Percentiles rank a stretch among this genome's conserved stretches.
Conservation (phyloP, 129 eudicot species). For the Sambucus nigra region DNA sequence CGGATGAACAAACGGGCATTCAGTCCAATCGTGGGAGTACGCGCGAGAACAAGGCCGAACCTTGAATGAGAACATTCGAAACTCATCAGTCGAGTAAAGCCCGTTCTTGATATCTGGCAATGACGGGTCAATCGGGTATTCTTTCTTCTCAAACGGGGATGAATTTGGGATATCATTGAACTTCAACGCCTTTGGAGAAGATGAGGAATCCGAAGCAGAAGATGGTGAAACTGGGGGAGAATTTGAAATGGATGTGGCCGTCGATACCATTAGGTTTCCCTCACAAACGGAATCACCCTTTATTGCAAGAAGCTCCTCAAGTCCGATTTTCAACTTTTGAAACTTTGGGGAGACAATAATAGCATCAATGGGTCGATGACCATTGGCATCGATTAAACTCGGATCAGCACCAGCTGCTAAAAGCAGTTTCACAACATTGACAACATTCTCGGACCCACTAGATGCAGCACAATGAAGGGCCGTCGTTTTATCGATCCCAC, state of each 20-base stretch:
- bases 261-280: constrained; percentile 17
- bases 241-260: constrained; percentile 17
- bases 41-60: constrained; percentile 82
- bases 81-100: constrained; percentile 71
- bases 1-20: constrained; percentile 89
- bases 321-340: constrained; percentile 30
- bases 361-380: constrained; percentile 50
- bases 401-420: constrained; percentile 60
- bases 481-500: constrained; percentile 59
- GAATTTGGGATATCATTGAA: constrained; percentile 11
- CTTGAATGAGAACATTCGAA: constrained; percentile 68
- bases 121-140: constrained; percentile 67
- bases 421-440: constrained; percentile 38
- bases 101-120: constrained; percentile 78
- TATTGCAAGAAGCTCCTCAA: constrained; percentile 44
- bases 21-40: constrained; percentile 89
- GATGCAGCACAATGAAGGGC: constrained; percentile 89
- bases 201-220: constrained; percentile 27
- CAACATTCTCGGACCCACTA: constrained; percentile 53
- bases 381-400: constrained; percentile 47
- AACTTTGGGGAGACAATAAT: constrained; percentile 44
- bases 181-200: constrained; percentile 31
- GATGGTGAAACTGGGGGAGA: constrained; percentile 27
- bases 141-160: constrained; percentile 29
- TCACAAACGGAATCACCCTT: constrained; percentile 13